phyloP scores from a whole-genome alignment of 805 yeast species.

The Starmera amethionina region DNA sequence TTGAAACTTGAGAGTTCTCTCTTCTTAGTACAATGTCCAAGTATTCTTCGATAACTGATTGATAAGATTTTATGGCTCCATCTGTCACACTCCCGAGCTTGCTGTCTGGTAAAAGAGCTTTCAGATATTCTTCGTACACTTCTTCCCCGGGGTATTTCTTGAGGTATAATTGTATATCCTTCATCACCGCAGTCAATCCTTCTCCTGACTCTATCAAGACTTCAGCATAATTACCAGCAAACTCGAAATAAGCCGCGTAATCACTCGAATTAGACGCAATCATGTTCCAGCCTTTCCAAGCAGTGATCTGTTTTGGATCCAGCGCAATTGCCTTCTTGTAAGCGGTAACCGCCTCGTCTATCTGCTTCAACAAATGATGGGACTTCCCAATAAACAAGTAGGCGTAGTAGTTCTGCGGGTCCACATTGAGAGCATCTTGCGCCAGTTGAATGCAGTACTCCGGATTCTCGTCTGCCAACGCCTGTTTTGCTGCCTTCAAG shows the following conservation, averaged over 20 bases:
- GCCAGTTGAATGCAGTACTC: constrained; percentile 51
- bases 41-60: constrained; percentile 33
- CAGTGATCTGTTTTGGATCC: constrained; percentile 43
- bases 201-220: constrained; percentile 32
- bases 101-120: constrained; percentile 45
- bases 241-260: constrained; percentile 34
- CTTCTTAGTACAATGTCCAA: constrained; percentile 27
- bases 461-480: constrained; percentile 47
- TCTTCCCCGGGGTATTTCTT: constrained; percentile 20
- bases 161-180: constrained; percentile 37
- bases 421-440: constrained; percentile 44
- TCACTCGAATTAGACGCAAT: constrained; percentile 29
- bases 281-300: constrained; percentile 75
- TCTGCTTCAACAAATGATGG: constrained; percentile 33
- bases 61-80: constrained; percentile 34
- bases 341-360: constrained; percentile 28
- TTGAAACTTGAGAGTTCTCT: constrained; percentile 34
- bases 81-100: constrained; percentile 44
- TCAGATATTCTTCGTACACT: constrained; percentile 38
- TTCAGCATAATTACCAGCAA: constrained; percentile 34
- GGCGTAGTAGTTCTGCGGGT: constrained; percentile 54
- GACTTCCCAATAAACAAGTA: constrained; percentile 66
- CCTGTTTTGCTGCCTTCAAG: constrained; percentile 40
- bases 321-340: constrained; percentile 41
- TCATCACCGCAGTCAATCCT: constrained; percentile 37